Percentiles rank a stretch among this genome's conserved stretches.
These are phyloP conservation scores for Epithele typhae DNA, from an alignment of 768 basidiomycete genomes.

Conservation along the genomic window DNA sequence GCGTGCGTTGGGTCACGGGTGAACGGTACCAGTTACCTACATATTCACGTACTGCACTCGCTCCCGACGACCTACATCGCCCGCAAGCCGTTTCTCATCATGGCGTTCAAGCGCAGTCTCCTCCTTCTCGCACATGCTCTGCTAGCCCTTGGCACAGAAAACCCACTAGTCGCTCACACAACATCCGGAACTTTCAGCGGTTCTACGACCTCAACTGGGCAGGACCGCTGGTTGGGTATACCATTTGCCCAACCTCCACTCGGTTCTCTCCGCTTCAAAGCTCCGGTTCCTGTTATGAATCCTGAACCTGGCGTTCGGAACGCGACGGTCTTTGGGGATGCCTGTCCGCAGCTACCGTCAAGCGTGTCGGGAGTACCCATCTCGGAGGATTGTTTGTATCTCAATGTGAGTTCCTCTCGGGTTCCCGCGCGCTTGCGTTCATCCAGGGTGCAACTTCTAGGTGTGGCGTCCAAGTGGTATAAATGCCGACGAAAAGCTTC, in stretches of 20 bases:
- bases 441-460: too few species aligned
- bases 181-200: slow-evolving; percentile 17
- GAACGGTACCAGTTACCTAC: too few species aligned
- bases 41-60: too few species aligned
- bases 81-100: too few species aligned
- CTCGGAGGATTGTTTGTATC: slow-evolving; percentile 49
- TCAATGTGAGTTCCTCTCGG: slow-evolving; percentile 46
- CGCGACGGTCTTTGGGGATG: slow-evolving; percentile 49
- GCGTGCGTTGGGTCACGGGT: too few species aligned
- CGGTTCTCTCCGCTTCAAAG: slow-evolving; percentile 50
- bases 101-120: too few species aligned
- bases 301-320: slow-evolving; percentile 28
- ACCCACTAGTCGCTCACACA: too few species aligned
- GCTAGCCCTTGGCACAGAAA: too few species aligned
- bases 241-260: slow-evolving; percentile 54
- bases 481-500: slow-evolving; percentile 17
- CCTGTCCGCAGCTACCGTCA: slow-evolving; percentile 46
- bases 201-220: slow-evolving; percentile 26
- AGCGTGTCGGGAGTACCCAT: slow-evolving; percentile 38
- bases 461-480: slow-evolving; percentile 23
- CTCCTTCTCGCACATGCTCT: too few species aligned
- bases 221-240: slow-evolving; percentile 53
- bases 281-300: slow-evolving; percentile 38
- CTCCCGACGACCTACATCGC: too few species aligned
- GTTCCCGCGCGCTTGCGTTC: too few species aligned